Evolutionary conservation across 768 basidiomycete genomes (phyloP), one percentile per base, ranked within the genome.

Genomic region (Trametes coccinea): DNA sequence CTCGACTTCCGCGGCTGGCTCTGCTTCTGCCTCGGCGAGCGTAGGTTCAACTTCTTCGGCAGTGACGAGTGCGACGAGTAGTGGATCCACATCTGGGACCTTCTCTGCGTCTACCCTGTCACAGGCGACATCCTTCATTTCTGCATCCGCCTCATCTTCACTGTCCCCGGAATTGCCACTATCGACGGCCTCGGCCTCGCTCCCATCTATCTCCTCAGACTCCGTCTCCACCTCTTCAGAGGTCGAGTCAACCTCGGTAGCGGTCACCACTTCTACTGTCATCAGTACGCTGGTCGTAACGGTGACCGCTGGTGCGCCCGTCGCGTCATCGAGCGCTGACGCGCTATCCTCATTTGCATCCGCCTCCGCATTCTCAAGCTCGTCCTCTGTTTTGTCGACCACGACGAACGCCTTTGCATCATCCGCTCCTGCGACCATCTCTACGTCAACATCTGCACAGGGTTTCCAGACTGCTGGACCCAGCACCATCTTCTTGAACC

Each of bases 11-110:
- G 9, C 34, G 14, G 41, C 8, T 9, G 33, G 8, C 11, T 39
- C 56, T 2, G 90, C 70, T 88, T 90, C 64, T 89, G 90, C 72
- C 22, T 22, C 22, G 22, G 22, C 22, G 73, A 77, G 52, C 79
- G 27, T 46, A 8, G 17, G 16, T 22, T 46, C 45, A 17, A 46
- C 45, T 30, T 48, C 30, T 13, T 17, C 2, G 27, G 27, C 30
- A 13, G 11, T 14, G 13, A 30, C 48, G 4, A 16, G 29, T 33
- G 7, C 48, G 2, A 22, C 48, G 6, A 31, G 83, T 67, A 84
- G 79, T 1, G 85, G 41, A 5, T 6, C 57, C 31, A 27, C 56
- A 2, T 41, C 61, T 30, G 30, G 56, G 4, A 5, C 63, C 31
- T 37, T 58, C 4, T 48, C 61, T 48, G 29, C 59, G 10, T 37